phyloP scores from a whole-genome alignment of 768 basidiomycete species.

The Coprinopsis cinerea region DNA sequence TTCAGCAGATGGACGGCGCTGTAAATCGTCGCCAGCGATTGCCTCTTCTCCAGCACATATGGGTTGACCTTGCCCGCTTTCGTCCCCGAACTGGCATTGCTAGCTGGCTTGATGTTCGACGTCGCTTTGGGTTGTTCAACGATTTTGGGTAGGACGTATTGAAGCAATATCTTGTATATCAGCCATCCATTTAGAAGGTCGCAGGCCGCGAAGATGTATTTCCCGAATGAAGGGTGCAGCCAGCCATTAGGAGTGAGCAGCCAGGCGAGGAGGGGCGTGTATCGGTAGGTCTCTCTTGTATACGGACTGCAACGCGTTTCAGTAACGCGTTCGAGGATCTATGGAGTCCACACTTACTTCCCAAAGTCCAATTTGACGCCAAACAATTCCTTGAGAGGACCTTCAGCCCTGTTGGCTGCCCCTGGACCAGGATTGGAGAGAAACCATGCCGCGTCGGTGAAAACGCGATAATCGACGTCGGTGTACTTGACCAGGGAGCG shows the following conservation, averaged over 20 bases:
- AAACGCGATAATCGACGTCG: constrained; percentile 96
- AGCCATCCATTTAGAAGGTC: constrained; percentile 77
- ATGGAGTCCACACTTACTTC: constrained; percentile 54
- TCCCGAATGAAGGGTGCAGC: constrained; percentile 84
- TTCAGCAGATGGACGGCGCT: constrained; percentile 80
- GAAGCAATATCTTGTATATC: constrained; percentile 57
- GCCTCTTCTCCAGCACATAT: constrained; percentile 11
- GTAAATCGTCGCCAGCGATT: constrained; percentile 46
- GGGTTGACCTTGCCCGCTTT: constrained; percentile 4
- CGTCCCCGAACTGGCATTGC: constrained; percentile 10
- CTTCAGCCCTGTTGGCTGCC: constrained; percentile 50
- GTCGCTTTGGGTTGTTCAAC: neutral
- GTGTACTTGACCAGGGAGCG: constrained; percentile 88
- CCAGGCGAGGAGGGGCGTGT: constrained; percentile 88
- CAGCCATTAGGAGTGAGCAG: constrained; percentile 76
- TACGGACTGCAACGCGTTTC: constrained; percentile 62
- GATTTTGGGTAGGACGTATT: constrained; percentile 44
- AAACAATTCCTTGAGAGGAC: constrained; percentile 42
- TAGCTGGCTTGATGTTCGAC: constrained; percentile 2
- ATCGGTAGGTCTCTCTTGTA: constrained; percentile 86
- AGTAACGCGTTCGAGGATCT: constrained; percentile 1
- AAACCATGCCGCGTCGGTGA: constrained; percentile 84
- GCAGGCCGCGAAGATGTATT: constrained; percentile 79
- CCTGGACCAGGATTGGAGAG: constrained; percentile 42
- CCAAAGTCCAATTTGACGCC: constrained; percentile 42